Evolutionary conservation across 768 basidiomycete genomes (phyloP).

Genomic region (Trametes cingulata): DNA sequence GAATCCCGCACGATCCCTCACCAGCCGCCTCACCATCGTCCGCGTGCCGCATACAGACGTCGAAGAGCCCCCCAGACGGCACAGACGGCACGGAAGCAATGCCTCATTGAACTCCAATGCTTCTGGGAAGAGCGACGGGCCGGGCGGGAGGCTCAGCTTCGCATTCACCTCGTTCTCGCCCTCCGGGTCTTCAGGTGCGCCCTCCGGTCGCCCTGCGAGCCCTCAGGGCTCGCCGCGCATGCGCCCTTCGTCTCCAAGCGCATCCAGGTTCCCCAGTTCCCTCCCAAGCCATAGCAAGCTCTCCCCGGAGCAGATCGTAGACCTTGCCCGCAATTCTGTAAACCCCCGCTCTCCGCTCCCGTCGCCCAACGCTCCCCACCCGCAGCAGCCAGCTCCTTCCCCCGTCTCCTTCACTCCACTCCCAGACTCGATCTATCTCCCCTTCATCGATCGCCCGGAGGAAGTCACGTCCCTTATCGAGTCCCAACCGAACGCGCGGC

Average conservation of each 20-base stretch:
- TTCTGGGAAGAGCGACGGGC: slow-evolving; percentile 28
- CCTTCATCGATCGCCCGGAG: slow-evolving; percentile 79
- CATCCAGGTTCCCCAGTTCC: slow-evolving; percentile 38
- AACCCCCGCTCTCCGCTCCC: slow-evolving; percentile 39
- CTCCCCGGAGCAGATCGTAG: slow-evolving; percentile 72
- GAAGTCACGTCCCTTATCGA: slow-evolving; percentile 74
- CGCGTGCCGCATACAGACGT: slow-evolving; percentile 47
- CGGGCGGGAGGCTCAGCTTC: slow-evolving; percentile 51
- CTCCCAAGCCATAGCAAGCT: slow-evolving; percentile 47
- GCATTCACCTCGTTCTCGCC: slow-evolving; percentile 65
- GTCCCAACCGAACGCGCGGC: slow-evolving; percentile 62
- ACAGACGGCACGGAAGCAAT: slow-evolving; percentile 35
- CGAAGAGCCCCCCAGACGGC: slow-evolving; percentile 39
- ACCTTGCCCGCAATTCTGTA: slow-evolving; percentile 66
- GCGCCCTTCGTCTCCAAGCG: slow-evolving; percentile 45
- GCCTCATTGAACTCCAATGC: slow-evolving; percentile 32
- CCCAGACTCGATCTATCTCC: slow-evolving; percentile 76
- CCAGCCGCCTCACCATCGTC: slow-evolving; percentile 73
- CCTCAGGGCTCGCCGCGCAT: slow-evolving; percentile 38
- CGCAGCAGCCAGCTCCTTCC: slow-evolving; percentile 23
- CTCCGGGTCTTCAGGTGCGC: slow-evolving; percentile 17
- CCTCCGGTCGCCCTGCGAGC: slow-evolving; percentile 26
- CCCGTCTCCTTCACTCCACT: slow-evolving; percentile 73
- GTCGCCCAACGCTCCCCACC: slow-evolving; percentile 34
- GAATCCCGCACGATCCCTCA: slow-evolving; percentile 54